Evolutionary conservation across 345 rosid genomes (phyloP), one percentile per base, ranked within the genome.

Genomic region (Camelina neglecta): DNA sequence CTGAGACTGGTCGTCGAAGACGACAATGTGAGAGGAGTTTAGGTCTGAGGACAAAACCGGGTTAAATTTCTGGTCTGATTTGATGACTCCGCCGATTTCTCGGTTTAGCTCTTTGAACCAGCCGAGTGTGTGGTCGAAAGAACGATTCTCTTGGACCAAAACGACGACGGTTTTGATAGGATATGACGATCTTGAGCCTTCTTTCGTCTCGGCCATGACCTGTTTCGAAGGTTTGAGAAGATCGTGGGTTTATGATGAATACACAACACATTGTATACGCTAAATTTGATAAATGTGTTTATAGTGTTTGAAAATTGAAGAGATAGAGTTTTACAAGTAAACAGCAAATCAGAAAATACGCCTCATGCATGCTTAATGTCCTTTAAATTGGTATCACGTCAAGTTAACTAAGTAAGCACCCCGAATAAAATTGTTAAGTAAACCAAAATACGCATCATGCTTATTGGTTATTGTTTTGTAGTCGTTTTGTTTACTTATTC

Each of bases 91-190:
- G 50, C 89, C 83, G 56, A 93, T 91, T 68, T 89, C 86, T 1
- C 83, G 90, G 81, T 91, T 88, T 44, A 88, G 70, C 8, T 87
- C 76, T 58, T 91, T 93, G 79, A 89, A 83, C 97, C 98, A 91
- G 16, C 98, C 98, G 2, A 93, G 81, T 49, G 85, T 86, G 84
- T 93, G 98, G 77, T 91, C 97, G 59, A 93, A 93, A 38, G 98
- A 93, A 24, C 97, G 93, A 85, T 91, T 93, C 69, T 93, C 97
- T 79, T 88, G 98, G 38, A 91, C 89, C 41, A 93, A 78, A 16
- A 93, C 87, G 13, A 93, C 97, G 18, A 93, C 80, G 50, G 95
- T 90, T 83, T 93, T 91, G 88, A 93, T 87, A 11, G 97, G 97
- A 76, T 49, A 85, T 16, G 81, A 35, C 20, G 81, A 33, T 48